phyloP scores from a whole-genome alignment of 495 filamentous ascomycete species.

The Talaromyces thailandensis region DNA sequence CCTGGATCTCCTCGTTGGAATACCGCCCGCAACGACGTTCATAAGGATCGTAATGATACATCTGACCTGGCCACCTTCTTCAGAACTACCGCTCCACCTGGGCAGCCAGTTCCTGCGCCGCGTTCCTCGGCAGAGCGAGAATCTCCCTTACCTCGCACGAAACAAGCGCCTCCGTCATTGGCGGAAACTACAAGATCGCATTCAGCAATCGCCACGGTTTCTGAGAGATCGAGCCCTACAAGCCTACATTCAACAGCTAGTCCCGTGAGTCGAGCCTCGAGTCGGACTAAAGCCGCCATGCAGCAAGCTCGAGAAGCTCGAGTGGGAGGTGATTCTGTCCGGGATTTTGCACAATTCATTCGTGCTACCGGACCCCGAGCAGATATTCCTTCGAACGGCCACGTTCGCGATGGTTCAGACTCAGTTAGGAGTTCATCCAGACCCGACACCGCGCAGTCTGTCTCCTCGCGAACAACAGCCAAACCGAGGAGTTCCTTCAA shows the following conservation, averaged over 20 bases:
- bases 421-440: conserved; percentile 1
- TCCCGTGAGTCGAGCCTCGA: background rate
- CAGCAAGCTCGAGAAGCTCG: conserved; percentile 60
- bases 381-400: background rate
- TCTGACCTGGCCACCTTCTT: conserved; percentile 28
- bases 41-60: conserved; percentile 16
- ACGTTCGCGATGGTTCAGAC: background rate
- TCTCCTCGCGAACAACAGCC: background rate
- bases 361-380: conserved; percentile 62
- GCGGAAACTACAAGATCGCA: conserved; percentile 14
- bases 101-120: conserved; percentile 14
- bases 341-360: conserved; percentile 80
- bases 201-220: conserved; percentile 1
- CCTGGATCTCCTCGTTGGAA: conserved; percentile 32
- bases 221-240: background rate
- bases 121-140: conserved; percentile 7
- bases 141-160: background rate
- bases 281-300: conserved; percentile 16
- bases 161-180: conserved; percentile 4
- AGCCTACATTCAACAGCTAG: background rate
- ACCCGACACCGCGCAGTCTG: conserved; percentile 4
- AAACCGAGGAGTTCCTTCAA: background rate
- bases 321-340: conserved; percentile 51
- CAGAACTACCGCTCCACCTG: conserved; percentile 25
- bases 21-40: conserved; percentile 13